phyloP scores from a whole-genome alignment of 306 rosid species.

The Sicyos baderoa region DNA sequence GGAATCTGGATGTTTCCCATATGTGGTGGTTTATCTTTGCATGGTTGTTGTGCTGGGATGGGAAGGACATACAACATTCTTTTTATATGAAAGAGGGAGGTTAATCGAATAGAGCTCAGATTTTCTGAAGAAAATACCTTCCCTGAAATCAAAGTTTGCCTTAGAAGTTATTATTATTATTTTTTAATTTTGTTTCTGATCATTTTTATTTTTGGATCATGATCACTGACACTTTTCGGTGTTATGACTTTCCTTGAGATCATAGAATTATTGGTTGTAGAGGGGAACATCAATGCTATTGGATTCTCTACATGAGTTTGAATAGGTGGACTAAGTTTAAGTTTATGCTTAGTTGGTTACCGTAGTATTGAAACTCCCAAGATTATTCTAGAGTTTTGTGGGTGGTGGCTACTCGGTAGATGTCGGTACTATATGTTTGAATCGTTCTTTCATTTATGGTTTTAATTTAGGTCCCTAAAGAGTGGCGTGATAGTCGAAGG shows the following conservation, averaged over 20 bases:
- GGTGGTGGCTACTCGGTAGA: background rate
- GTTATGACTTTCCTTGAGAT: constrained; percentile 1
- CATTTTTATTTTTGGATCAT: background rate
- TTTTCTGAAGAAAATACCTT: constrained; percentile 3
- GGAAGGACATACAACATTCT: constrained; percentile 1
- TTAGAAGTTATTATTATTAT: background rate
- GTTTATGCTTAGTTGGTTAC: background rate
- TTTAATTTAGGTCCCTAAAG: background rate
- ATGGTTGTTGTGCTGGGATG: background rate
- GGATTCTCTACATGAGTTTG: constrained; percentile 10
- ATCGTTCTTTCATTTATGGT: background rate
- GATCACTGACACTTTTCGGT: constrained; percentile 7
- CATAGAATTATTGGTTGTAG: constrained; percentile 1
- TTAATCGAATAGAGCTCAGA: constrained; percentile 7
- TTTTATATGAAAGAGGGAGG: constrained; percentile 11
- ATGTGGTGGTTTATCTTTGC: background rate
- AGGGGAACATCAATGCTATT: constrained; percentile 10
- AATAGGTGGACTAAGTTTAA: constrained; percentile 11
- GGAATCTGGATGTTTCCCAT: constrained; percentile 16
- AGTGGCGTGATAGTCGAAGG: background rate
- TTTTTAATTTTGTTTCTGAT: background rate
- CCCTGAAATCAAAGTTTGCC: background rate
- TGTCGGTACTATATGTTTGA: background rate
- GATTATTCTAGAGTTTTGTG: background rate
- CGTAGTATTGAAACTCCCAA: background rate